These are phyloP conservation scores for Sporormia fimetaria DNA, from an alignment of 495 filamentous ascomycete genomes.

Conservation along the genomic window DNA sequence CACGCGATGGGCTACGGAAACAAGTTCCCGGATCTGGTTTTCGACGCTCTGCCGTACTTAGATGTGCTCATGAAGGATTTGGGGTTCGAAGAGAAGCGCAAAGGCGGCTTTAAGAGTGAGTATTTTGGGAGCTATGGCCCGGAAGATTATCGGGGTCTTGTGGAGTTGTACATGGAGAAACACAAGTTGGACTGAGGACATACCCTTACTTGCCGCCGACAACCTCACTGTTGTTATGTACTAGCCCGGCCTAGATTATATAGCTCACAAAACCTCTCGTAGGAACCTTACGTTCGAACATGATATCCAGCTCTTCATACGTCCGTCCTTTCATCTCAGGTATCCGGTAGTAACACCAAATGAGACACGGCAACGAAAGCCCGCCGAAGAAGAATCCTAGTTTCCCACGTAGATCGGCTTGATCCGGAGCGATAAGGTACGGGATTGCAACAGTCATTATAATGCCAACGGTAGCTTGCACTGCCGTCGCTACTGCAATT, in stretches of 20 bases:
- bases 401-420: conserved; percentile 53
- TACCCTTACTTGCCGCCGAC: no score
- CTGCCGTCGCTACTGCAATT: conserved; percentile 49
- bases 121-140: conserved; percentile 16
- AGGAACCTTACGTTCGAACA: conserved; percentile 42
- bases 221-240: no score
- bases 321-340: conserved; percentile 38
- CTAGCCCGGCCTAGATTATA: conserved; percentile 6
- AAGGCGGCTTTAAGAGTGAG: conserved; percentile 13
- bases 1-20: conserved; percentile 19
- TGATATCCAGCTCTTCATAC: conserved; percentile 46
- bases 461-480: conserved; percentile 48
- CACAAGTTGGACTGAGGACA: no score
- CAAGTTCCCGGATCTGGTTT: conserved; percentile 25
- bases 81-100: conserved; percentile 20
- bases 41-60: conserved; percentile 25
- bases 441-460: conserved; percentile 49
- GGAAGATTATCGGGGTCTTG: conserved; percentile 21
- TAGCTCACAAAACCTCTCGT: conserved; percentile 38
- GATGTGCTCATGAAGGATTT: conserved; percentile 20
- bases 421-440: conserved; percentile 56
- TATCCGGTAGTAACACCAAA: conserved; percentile 44
- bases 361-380: conserved; percentile 33
- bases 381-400: conserved; percentile 59
- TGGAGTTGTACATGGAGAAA: no score